These are phyloP conservation scores for Monosporozyma unispora DNA, from an alignment of 805 yeast genomes.

Conservation along the genomic window DNA sequence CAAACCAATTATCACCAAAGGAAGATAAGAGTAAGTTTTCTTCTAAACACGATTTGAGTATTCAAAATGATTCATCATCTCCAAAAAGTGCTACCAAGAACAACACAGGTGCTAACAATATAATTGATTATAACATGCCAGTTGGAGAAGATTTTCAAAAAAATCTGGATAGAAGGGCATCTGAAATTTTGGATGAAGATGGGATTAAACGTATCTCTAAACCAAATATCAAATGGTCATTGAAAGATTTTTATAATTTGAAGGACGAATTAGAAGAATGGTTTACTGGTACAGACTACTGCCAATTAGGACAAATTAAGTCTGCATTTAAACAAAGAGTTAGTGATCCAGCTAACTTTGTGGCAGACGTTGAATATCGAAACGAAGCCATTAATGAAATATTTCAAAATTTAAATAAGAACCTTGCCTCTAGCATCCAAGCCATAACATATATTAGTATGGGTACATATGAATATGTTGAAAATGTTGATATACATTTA, in stretches of 20 bases:
- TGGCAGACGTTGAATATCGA: conserved; percentile 15
- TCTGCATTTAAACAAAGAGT: conserved; percentile 11
- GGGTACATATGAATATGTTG: conserved; percentile 16
- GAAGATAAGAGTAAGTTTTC: background rate
- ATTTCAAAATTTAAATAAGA: background rate
- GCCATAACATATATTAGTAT: conserved; percentile 21
- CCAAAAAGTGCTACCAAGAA: background rate
- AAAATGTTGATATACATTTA: conserved; percentile 12
- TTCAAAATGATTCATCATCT: background rate
- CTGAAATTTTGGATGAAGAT: conserved; percentile 14
- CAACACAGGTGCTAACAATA: conserved; percentile 1
- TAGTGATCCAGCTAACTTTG: conserved; percentile 8
- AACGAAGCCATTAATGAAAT: background rate
- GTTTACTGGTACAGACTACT: conserved; percentile 33
- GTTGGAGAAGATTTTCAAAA: conserved; percentile 31
- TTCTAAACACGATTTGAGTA: background rate
- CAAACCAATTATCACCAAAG: conserved; percentile 8
- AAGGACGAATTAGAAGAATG: conserved; percentile 39
- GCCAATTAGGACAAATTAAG: conserved; percentile 10
- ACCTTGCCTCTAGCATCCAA: conserved; percentile 8
- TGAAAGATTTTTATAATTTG: conserved; percentile 31
- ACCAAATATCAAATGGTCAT: conserved; percentile 39
- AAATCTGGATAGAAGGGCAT: conserved; percentile 31
- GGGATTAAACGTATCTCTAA: conserved; percentile 26
- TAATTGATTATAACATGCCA: conserved; percentile 27